phyloP scores from a whole-genome alignment of 352 stramenopile species.

The Saprolegnia parasitica region DNA sequence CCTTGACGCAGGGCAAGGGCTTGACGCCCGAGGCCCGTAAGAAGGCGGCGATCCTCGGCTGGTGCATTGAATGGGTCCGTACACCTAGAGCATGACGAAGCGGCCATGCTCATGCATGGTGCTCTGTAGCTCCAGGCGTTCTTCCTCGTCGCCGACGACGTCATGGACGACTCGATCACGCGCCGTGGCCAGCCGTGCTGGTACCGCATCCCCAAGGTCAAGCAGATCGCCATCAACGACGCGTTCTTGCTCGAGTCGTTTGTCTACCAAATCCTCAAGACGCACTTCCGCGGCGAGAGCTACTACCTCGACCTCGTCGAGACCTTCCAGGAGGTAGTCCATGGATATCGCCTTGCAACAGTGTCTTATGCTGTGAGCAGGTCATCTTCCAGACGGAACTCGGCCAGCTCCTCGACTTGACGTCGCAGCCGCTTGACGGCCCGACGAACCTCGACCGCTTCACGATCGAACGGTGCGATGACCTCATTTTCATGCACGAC shows the following conservation, averaged over 20 bases:
- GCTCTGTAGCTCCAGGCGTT: slow-evolving; percentile 92
- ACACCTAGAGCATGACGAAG: background rate
- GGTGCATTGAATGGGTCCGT: slow-evolving; percentile 96
- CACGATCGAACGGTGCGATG: slow-evolving; percentile 87
- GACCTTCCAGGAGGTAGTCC: slow-evolving; percentile 91
- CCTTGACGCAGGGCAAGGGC: slow-evolving; percentile 41
- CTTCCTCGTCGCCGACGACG: slow-evolving; percentile 98
- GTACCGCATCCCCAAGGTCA: slow-evolving; percentile 88
- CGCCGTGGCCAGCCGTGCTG: slow-evolving; percentile 96
- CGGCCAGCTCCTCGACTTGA: slow-evolving; percentile 91
- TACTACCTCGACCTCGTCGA: slow-evolving; percentile 94
- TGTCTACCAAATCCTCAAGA: slow-evolving; percentile 87
- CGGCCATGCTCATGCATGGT: background rate
- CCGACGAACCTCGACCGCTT: slow-evolving; percentile 88
- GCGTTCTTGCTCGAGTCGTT: slow-evolving; percentile 93
- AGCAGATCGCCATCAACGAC: slow-evolving; percentile 97
- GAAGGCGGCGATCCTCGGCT: slow-evolving; percentile 93
- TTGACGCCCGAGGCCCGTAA: slow-evolving; percentile 63
- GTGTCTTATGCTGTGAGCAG: slow-evolving; percentile 42
- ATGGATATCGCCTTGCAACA: background rate
- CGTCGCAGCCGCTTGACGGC: slow-evolving; percentile 77
- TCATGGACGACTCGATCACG: slow-evolving; percentile 97
- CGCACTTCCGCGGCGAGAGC: slow-evolving; percentile 75
- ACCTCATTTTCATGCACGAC: slow-evolving; percentile 13
- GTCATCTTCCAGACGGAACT: slow-evolving; percentile 97